Evolutionary conservation across 768 basidiomycete genomes (phyloP).

Genomic region (Gymnopilus dilepis): DNA sequence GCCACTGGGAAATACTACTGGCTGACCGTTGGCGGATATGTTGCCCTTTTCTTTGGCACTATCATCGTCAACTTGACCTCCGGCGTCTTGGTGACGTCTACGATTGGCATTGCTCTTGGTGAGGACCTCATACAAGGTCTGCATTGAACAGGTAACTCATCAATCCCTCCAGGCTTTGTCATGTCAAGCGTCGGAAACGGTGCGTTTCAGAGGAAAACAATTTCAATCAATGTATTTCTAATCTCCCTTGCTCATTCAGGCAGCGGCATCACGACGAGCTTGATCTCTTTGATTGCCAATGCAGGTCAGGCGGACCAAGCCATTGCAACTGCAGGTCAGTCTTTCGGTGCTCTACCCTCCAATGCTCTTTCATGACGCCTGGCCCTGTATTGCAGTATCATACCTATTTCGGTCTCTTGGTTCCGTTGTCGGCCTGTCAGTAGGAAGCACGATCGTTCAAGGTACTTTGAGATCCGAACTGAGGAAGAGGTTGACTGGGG

Average conservation of each 20-base stretch:
- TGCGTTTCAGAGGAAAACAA: conserved; percentile 16
- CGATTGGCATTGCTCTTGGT: conserved; percentile 48
- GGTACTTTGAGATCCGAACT: conserved; percentile 51
- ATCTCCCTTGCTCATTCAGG: conserved; percentile 36
- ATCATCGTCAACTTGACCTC: conserved; percentile 43
- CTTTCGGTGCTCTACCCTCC: background rate
- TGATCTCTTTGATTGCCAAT: conserved; percentile 67
- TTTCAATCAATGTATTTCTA: background rate
- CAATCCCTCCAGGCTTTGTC: conserved; percentile 34
- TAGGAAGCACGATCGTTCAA: conserved; percentile 63
- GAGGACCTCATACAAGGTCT: conserved; percentile 12
- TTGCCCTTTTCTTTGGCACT: conserved; percentile 43
- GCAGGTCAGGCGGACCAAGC: conserved; percentile 66
- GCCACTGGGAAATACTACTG: conserved; percentile 61
- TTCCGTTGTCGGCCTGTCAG: conserved; percentile 59
- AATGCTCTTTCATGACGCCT: background rate
- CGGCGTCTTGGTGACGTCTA: conserved; percentile 43
- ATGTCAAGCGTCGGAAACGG: conserved; percentile 47
- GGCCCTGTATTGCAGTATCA: conserved; percentile 44
- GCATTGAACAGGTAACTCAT: background rate
- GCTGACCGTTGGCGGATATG: conserved; percentile 51
- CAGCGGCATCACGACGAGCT: conserved; percentile 56
- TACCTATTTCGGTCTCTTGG: conserved; percentile 73
- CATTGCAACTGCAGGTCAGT: conserved; percentile 63
- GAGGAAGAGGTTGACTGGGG: conserved; percentile 44